A percentile compares a stretch with the other conserved stretches of the same genome.
phyloP scores from a whole-genome alignment of 2,329 filamentous ascomycete genomes.

The Fusarium sp. region DNA sequence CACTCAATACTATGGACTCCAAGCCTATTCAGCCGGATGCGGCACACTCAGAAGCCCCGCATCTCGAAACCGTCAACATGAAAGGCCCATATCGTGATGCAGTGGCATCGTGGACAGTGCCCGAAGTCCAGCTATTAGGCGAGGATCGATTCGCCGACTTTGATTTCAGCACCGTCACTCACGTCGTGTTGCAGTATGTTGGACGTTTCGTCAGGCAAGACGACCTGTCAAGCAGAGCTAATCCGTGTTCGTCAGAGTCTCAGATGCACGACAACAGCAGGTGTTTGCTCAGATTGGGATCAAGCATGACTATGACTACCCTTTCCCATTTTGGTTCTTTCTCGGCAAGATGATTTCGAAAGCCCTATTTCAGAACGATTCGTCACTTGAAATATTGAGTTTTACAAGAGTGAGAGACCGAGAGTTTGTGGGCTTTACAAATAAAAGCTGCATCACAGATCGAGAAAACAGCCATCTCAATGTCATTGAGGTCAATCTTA shows the following conservation, averaged over 20 bases:
- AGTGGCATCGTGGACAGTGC: neutral
- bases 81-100: neutral
- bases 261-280: neutral
- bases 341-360: neutral
- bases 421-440: conserved; percentile 2
- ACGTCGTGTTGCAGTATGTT: conserved; percentile 1
- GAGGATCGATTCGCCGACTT: neutral
- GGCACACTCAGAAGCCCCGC: too few species aligned
- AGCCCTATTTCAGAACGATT: neutral
- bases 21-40: too few species aligned
- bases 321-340: conserved; percentile 1
- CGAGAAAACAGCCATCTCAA: neutral
- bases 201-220: neutral
- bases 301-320: neutral
- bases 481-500: neutral
- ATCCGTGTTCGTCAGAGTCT: neutral
- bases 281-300: conserved; percentile 1
- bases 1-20: too few species aligned
- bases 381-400: neutral
- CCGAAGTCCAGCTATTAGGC: neutral
- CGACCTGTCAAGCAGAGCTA: neutral
- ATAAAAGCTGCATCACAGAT: neutral
- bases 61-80: neutral
- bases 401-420: neutral
- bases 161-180: neutral